Conservation (phyloP, 495 filamentous ascomycete genomes). For the Hypoxylon fuscum region DNA sequence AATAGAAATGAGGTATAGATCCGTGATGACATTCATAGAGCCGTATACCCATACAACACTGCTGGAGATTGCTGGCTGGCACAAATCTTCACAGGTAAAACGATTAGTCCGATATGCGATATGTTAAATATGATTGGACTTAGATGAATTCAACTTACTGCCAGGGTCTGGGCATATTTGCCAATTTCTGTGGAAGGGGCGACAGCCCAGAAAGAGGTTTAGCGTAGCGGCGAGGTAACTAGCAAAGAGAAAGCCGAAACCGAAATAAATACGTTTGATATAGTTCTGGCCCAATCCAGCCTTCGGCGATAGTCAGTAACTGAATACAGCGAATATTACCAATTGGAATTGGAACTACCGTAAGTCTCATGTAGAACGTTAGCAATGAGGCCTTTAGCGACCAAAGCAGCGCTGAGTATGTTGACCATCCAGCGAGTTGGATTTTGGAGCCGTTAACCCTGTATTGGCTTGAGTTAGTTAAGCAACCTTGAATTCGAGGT, state of each 20-base stretch:
- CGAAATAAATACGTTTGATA: slow-evolving; percentile 57
- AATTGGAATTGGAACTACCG: slow-evolving; percentile 50
- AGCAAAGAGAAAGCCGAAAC: slow-evolving; percentile 58
- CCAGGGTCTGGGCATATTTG: slow-evolving; percentile 66
- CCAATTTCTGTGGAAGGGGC: slow-evolving; percentile 61
- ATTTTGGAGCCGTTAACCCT: slow-evolving; percentile 61
- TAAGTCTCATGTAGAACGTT: slow-evolving; percentile 67
- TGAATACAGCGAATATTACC: background rate
- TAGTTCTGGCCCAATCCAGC: slow-evolving; percentile 57
- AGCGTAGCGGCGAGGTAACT: slow-evolving; percentile 63
- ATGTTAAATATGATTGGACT: background rate
- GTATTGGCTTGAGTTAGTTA: background rate
- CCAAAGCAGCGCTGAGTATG: slow-evolving; percentile 66
- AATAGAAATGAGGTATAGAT: slow-evolving; percentile 62
- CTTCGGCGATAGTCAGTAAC: slow-evolving; percentile 15
- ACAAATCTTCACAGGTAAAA: slow-evolving; percentile 47
- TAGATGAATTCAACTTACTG: slow-evolving; percentile 47
- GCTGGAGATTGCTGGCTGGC: slow-evolving; percentile 61
- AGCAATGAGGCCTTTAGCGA: slow-evolving; percentile 66
- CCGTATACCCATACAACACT: slow-evolving; percentile 58
- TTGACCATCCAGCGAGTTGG: slow-evolving; percentile 67
- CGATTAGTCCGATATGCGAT: background rate
- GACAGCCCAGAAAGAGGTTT: slow-evolving; percentile 64
- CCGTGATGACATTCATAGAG: slow-evolving; percentile 58
- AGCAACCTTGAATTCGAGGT: background rate